Conservation (phyloP, 495 filamentous ascomycete species). For the Aspergillus nidulans region DNA sequence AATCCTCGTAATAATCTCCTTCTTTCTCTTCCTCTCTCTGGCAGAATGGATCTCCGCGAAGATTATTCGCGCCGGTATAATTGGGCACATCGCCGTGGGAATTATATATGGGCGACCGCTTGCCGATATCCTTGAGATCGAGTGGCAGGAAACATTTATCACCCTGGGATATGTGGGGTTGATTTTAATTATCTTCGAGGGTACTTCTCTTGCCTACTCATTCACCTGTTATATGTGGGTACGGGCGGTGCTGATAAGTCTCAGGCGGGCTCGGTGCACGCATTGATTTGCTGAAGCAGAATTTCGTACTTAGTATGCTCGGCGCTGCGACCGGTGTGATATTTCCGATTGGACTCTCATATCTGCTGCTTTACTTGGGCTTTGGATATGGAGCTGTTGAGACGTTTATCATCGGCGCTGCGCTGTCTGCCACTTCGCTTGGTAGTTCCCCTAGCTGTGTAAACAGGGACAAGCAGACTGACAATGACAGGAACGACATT, state of each 20-base stretch:
- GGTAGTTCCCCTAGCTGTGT: constrained; percentile 12
- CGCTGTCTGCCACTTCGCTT: constrained; percentile 32
- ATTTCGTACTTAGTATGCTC: constrained; percentile 26
- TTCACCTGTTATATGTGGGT: constrained; percentile 8
- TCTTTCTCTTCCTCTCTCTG: constrained; percentile 33
- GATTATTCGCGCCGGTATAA: constrained; percentile 29
- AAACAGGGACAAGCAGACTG: neutral
- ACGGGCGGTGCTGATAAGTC: neutral
- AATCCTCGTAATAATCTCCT: constrained; percentile 30
- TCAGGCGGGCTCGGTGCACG: constrained; percentile 30
- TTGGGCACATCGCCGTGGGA: constrained; percentile 32
- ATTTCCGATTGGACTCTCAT: constrained; percentile 33
- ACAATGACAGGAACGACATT: constrained; percentile 27
- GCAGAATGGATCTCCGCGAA: constrained; percentile 30
- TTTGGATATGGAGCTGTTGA: constrained; percentile 33
- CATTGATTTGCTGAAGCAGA: constrained; percentile 31
- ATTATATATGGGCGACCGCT: constrained; percentile 34
- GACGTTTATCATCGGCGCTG: constrained; percentile 33
- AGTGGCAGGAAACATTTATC: constrained; percentile 32
- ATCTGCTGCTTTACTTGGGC: constrained; percentile 27
- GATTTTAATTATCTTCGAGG: constrained; percentile 36
- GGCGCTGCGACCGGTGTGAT: constrained; percentile 29
- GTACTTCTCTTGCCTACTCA: constrained; percentile 15
- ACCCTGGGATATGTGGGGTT: constrained; percentile 33
- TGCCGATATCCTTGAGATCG: constrained; percentile 27